Percentiles rank a stretch among this genome's conserved stretches.
These are phyloP conservation scores for Stagonosporopsis chrysanthemi DNA, from an alignment of 2,329 filamentous ascomycete species.

Conservation along the genomic window DNA sequence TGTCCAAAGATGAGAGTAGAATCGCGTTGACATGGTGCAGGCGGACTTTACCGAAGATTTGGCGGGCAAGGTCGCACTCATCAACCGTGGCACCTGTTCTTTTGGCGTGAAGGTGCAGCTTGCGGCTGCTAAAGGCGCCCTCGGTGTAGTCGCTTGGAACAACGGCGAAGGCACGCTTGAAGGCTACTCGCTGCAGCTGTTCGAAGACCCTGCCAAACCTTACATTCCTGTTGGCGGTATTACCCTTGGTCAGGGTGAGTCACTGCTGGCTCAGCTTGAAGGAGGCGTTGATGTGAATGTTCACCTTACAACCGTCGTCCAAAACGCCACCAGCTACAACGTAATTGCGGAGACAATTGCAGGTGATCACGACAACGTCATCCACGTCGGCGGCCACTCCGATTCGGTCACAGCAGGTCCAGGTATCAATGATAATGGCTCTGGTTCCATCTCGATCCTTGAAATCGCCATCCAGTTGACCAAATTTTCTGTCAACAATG, in stretches of 20 bases:
- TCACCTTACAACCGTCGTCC: slow-evolving; percentile 36
- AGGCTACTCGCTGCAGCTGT: slow-evolving; percentile 45
- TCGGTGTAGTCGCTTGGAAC: slow-evolving; percentile 76
- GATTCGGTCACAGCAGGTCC: slow-evolving; percentile 68
- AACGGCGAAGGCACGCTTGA: slow-evolving; percentile 66
- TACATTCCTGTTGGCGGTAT: slow-evolving; percentile 74
- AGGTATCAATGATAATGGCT: slow-evolving; percentile 82
- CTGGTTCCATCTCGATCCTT: slow-evolving; percentile 68
- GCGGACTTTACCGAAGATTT: slow-evolving; percentile 69
- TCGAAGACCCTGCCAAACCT: slow-evolving; percentile 64
- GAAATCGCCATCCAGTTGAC: slow-evolving; percentile 67
- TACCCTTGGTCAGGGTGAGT: slow-evolving; percentile 65
- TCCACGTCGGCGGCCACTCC: slow-evolving; percentile 65
- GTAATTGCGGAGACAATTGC: slow-evolving; percentile 66
- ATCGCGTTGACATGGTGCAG: slow-evolving; percentile 18
- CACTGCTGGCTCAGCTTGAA: slow-evolving; percentile 63
- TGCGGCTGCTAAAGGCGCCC: slow-evolving; percentile 65
- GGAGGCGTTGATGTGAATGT: slow-evolving; percentile 42
- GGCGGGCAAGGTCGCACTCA: slow-evolving; percentile 71
- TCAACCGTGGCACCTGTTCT: slow-evolving; percentile 72
- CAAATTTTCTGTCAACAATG: slow-evolving; percentile 76
- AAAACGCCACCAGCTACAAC: slow-evolving; percentile 52
- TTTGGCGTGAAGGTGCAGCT: slow-evolving; percentile 75
- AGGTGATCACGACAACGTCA: slow-evolving; percentile 67
- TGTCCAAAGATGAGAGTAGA: not conserved